phyloP scores from a whole-genome alignment of 192 early-diverging fungal species.

The Podochytrium sp. region DNA sequence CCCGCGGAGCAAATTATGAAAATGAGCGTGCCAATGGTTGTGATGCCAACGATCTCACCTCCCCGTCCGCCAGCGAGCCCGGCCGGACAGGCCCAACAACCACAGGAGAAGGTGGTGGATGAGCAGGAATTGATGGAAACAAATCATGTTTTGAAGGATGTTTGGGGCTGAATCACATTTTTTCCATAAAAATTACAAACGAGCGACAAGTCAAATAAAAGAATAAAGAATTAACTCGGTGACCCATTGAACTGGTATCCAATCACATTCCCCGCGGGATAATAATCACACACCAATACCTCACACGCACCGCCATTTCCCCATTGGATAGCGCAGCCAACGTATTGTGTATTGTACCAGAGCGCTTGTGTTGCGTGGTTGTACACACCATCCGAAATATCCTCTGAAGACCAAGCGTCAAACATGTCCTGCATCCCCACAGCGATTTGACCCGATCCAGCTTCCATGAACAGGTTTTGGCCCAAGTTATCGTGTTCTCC shows the following conservation, averaged over 20 bases:
- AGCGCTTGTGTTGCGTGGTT: constrained; percentile 21
- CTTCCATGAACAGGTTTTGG: constrained; percentile 10
- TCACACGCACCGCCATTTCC: constrained; percentile 17
- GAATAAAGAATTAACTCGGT: background rate
- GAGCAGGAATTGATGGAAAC: background rate
- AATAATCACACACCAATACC: constrained; percentile 15
- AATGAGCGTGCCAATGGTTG: constrained; percentile 32
- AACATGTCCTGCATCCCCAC: constrained; percentile 5
- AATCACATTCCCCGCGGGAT: constrained; percentile 1
- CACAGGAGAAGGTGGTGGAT: background rate
- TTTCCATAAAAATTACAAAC: too few species aligned
- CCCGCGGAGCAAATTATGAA: constrained; percentile 30
- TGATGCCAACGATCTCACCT: constrained; percentile 5
- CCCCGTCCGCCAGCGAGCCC: background rate
- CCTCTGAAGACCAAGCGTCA: background rate
- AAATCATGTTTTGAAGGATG: constrained; percentile 1
- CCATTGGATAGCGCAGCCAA: constrained; percentile 5
- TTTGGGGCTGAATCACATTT: constrained; percentile 25
- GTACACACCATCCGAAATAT: background rate
- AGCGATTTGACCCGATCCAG: background rate
- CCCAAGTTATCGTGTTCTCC: constrained; percentile 11
- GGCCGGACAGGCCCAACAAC: background rate
- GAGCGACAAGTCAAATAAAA: background rate
- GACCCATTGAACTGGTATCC: background rate
- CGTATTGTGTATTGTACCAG: background rate